These are phyloP conservation scores for Phytopythium montanum DNA, from an alignment of 352 stramenopile genomes.

Conservation along the genomic window DNA sequence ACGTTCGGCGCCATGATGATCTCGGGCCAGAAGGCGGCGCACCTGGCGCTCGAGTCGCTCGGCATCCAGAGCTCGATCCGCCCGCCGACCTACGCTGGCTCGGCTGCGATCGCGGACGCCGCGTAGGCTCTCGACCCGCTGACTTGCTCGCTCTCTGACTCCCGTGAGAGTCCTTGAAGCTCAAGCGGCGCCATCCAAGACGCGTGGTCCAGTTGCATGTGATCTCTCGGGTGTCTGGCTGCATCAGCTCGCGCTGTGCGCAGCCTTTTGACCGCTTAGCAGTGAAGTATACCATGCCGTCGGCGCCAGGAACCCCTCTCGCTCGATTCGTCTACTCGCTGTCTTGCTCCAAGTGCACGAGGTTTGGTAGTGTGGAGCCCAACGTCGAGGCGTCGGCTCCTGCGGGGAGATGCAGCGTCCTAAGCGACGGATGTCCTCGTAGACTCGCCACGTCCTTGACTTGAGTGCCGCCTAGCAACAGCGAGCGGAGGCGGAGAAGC, in stretches of 20 bases:
- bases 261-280: background rate
- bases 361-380: background rate
- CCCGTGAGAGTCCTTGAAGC: background rate
- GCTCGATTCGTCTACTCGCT: background rate
- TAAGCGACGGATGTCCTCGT: background rate
- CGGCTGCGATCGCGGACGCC: constrained; percentile 29
- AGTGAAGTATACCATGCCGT: constrained; percentile 4
- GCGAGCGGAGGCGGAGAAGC: background rate
- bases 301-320: background rate
- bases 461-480: background rate
- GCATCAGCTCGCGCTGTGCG: background rate
- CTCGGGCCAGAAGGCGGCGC: constrained; percentile 58
- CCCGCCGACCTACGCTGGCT: constrained; percentile 20
- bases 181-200: background rate
- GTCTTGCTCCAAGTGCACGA: background rate
- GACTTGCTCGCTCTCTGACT: background rate
- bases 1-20: constrained; percentile 72
- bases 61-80: constrained; percentile 55
- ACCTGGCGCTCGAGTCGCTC: constrained; percentile 53
- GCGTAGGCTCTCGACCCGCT: constrained; percentile 27
- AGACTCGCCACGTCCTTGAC: constrained; percentile 3
- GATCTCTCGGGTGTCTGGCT: background rate
- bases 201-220: background rate
- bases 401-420: background rate
- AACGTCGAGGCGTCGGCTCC: background rate